Conservation (phyloP, 2,329 filamentous ascomycete species). For the Albifimbria verrucaria region DNA sequence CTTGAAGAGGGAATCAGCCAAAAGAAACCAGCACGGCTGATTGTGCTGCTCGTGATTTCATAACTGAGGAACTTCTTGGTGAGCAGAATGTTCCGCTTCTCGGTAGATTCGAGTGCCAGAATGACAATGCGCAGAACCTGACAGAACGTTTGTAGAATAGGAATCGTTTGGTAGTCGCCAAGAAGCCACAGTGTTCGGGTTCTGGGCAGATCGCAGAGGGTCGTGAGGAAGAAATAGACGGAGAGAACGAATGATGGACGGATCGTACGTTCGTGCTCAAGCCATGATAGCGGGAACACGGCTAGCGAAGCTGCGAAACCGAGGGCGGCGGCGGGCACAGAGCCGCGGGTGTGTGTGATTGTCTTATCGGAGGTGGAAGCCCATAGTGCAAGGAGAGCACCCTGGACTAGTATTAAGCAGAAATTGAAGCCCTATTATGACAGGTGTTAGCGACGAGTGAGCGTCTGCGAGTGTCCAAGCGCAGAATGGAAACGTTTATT, state of each 20-base stretch:
- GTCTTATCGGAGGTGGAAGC: conserved; percentile 4
- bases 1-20: conserved; percentile 50
- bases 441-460: too few relatives aligned
- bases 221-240: conserved; percentile 40
- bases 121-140: conserved; percentile 40
- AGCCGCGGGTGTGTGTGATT: conserved; percentile 5
- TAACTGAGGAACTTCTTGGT: conserved; percentile 30
- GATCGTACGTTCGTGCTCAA: conserved; percentile 42
- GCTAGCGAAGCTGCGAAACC: conserved; percentile 11
- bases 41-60: conserved; percentile 47
- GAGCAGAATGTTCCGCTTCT: conserved; percentile 42
- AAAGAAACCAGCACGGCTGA: conserved; percentile 45
- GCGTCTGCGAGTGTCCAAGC: too few relatives aligned
- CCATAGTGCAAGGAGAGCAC: conserved; percentile 5
- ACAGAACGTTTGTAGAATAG: conserved; percentile 36
- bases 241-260: conserved; percentile 45
- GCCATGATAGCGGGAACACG: conserved; percentile 38
- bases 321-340: conserved; percentile 9
- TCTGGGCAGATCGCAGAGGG: conserved; percentile 42
- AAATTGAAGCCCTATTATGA: not conserved
- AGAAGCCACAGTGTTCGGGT: conserved; percentile 40
- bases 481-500: too few relatives aligned
- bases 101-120: conserved; percentile 38
- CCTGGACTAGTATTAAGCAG: not conserved
- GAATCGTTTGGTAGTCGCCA: conserved; percentile 29